Conservation (phyloP, 805 yeast species). For the Metschnikowia colocasiae region DNA sequence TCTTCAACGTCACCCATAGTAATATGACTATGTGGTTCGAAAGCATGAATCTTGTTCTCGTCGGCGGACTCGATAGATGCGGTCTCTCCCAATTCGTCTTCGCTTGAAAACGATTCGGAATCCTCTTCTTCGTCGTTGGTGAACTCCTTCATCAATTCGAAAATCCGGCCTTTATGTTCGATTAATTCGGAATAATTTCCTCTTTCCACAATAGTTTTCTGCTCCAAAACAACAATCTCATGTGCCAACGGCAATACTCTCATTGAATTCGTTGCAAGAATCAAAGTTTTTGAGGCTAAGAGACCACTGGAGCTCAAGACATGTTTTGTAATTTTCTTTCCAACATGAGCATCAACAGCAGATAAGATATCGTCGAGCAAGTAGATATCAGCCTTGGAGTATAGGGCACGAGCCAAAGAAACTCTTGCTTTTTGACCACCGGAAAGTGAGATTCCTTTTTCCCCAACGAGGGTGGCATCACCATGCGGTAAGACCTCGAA, state of each 20-base stretch:
- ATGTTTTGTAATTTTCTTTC: constrained; percentile 48
- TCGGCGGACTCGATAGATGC: constrained; percentile 10
- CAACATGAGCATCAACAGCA: constrained; percentile 73
- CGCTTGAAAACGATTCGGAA: constrained; percentile 13
- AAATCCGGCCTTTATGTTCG: constrained; percentile 34
- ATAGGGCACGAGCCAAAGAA: constrained; percentile 66
- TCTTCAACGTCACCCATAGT: constrained; percentile 23
- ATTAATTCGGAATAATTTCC: constrained; percentile 50
- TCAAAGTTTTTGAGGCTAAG: constrained; percentile 48
- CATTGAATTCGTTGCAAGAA: constrained; percentile 58
- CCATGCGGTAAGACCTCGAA: constrained; percentile 49
- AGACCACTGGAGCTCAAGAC: constrained; percentile 49
- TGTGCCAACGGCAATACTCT: constrained; percentile 56
- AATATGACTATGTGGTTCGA: constrained; percentile 11
- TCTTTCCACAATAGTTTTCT: constrained; percentile 53
- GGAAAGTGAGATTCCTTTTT: constrained; percentile 56
- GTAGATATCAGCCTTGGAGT: constrained; percentile 55
- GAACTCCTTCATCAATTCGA: constrained; percentile 30
- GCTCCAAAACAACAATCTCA: constrained; percentile 55
- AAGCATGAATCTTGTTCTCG: constrained; percentile 4
- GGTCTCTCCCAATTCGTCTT: constrained; percentile 9
- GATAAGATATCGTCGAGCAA: constrained; percentile 63
- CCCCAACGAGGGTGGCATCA: constrained; percentile 54
- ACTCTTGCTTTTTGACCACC: constrained; percentile 67
- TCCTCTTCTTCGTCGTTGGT: constrained; percentile 21